Evolutionary conservation across 139 green algal species (phyloP).

Genomic region (Chlamydomonas asymmetrica): DNA sequence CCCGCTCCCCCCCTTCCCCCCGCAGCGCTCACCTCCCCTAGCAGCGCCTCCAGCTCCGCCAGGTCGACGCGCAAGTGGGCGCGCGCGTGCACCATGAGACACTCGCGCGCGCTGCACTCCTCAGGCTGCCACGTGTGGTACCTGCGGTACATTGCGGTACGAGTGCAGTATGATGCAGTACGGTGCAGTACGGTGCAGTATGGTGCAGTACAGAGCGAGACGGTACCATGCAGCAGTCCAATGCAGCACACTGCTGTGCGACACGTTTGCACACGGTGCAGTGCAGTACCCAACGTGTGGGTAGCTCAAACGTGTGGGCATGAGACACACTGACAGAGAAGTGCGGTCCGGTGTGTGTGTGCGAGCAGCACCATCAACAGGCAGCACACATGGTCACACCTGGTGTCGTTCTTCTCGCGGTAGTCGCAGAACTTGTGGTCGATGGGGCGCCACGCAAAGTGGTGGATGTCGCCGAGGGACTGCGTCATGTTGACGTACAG

Average conservation of each 20-base stretch:
- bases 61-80: constrained; percentile 69
- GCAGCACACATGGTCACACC: background rate
- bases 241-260: background rate
- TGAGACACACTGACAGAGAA: background rate
- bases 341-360: background rate
- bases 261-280: background rate
- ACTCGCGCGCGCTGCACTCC: constrained; percentile 73
- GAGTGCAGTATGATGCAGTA: constrained; percentile 22
- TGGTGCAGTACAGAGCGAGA: no score
- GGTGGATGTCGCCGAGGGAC: constrained; percentile 66
- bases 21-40: no score
- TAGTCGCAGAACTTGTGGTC: constrained; percentile 41
- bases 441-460: constrained; percentile 75
- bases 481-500: constrained; percentile 80
- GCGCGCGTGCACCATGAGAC: constrained; percentile 70
- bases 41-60: constrained; percentile 39
- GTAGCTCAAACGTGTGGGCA: background rate
- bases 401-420: constrained; percentile 18
- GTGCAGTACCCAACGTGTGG: background rate
- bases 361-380: background rate
- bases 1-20: no score
- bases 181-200: background rate
- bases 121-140: constrained; percentile 67
- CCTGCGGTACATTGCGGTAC: constrained; percentile 46
- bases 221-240: constrained; percentile 31